A percentile compares a stretch with the other conserved stretches of the same genome.
These are phyloP conservation scores for Hericium rajendrae DNA, from an alignment of 768 basidiomycete species.

Conservation along the genomic window DNA sequence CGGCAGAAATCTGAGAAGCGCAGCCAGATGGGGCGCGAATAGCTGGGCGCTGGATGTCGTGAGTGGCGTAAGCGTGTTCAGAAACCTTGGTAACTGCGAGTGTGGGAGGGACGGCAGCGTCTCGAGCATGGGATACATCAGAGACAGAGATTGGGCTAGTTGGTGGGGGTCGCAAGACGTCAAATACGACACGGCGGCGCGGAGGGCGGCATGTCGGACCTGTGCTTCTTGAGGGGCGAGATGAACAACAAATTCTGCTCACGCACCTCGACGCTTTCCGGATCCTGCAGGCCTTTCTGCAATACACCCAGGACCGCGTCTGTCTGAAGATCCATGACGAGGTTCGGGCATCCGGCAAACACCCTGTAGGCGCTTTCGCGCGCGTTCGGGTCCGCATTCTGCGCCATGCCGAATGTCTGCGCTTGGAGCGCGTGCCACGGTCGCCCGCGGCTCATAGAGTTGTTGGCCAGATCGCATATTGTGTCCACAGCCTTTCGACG, in stretches of 20 bases:
- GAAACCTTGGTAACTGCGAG: slow-evolving; percentile 50
- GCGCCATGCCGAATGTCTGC: slow-evolving; percentile 59
- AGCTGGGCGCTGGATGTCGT: slow-evolving; percentile 56
- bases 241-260: neutral
- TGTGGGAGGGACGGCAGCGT: slow-evolving; percentile 54
- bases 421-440: slow-evolving; percentile 79
- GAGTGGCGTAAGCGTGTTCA: slow-evolving; percentile 62
- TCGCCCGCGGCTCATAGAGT: slow-evolving; percentile 62
- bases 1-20: slow-evolving; percentile 61
- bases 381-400: slow-evolving; percentile 20
- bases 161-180: slow-evolving; percentile 50
- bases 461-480: slow-evolving; percentile 64
- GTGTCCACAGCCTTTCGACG: slow-evolving; percentile 68
- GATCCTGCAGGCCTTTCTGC: slow-evolving; percentile 58
- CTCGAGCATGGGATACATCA: slow-evolving; percentile 67
- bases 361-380: slow-evolving; percentile 49
- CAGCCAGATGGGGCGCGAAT: slow-evolving; percentile 65
- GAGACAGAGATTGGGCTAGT: slow-evolving; percentile 46
- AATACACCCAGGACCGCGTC: slow-evolving; percentile 61
- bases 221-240: slow-evolving; percentile 17
- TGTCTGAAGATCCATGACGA: slow-evolving; percentile 68
- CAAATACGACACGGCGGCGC: slow-evolving; percentile 62
- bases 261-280: slow-evolving; percentile 53
- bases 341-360: slow-evolving; percentile 64
- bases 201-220: slow-evolving; percentile 67